A percentile compares a stretch with the other conserved stretches of the same genome.
phyloP scores from a whole-genome alignment of 108 stramenopile genomes.

The Parietichytrium sp. region DNA sequence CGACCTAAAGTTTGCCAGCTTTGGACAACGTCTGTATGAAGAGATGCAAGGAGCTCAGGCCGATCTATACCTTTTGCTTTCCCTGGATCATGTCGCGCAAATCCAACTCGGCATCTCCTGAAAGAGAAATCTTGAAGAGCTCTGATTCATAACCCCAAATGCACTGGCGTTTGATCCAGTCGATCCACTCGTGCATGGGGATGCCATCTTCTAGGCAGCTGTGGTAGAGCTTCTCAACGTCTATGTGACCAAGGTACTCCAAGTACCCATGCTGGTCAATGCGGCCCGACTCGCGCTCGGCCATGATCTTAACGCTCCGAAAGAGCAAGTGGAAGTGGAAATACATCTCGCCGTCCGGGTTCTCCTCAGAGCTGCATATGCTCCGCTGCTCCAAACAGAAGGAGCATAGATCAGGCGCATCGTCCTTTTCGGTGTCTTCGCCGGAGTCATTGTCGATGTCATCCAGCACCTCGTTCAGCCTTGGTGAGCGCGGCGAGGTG shows the following conservation, averaged over 20 bases:
- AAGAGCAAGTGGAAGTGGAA: constrained; percentile 13
- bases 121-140: constrained; percentile 5
- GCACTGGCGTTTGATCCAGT: constrained; percentile 37
- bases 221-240: constrained; percentile 13
- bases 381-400: constrained; percentile 8
- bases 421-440: background rate
- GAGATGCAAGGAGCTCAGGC: too few relatives aligned
- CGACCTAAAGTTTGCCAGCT: too few relatives aligned
- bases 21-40: too few relatives aligned
- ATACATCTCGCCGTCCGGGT: constrained; percentile 3
- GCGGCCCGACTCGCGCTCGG: background rate
- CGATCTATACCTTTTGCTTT: too few relatives aligned
- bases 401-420: background rate
- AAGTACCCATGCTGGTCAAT: constrained; percentile 35
- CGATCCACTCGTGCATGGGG: constrained; percentile 32
- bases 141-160: background rate
- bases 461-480: constrained; percentile 6
- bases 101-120: constrained; percentile 12
- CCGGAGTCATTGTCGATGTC: background rate
- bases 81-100: constrained; percentile 36
- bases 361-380: background rate
- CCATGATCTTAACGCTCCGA: constrained; percentile 6
- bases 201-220: constrained; percentile 22
- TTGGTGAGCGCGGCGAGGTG: too few relatives aligned
- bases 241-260: constrained; percentile 29